Evolutionary conservation across 1,139 yeast genomes (phyloP).

Genomic region (Candida glucosophila): DNA sequence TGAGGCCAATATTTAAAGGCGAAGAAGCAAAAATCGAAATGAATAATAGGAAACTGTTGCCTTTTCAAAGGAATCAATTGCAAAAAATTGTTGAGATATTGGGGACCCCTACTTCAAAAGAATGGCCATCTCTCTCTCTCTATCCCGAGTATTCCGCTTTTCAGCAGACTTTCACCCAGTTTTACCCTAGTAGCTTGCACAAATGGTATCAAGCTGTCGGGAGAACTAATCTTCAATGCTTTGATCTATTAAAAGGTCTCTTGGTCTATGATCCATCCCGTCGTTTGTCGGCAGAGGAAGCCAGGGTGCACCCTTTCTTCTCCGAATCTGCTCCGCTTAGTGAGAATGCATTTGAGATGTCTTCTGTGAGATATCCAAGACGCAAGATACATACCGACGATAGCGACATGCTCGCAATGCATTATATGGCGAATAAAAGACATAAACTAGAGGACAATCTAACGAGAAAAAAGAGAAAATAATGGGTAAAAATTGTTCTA

Average conservation of each 20-base stretch:
- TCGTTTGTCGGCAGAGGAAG: conserved; percentile 56
- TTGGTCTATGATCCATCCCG: conserved; percentile 79
- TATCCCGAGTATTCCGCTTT: conserved; percentile 77
- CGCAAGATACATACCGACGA: conserved; percentile 75
- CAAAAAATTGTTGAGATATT: conserved; percentile 82
- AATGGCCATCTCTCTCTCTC: conserved; percentile 70
- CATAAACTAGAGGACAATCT: conserved; percentile 17
- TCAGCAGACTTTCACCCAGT: conserved; percentile 37
- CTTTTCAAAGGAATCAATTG: conserved; percentile 88
- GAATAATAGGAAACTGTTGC: conserved; percentile 74
- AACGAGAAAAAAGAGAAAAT: too few species aligned
- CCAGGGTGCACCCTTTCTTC: conserved; percentile 70
- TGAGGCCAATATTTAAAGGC: conserved; percentile 92
- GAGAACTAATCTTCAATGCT: conserved; percentile 60
- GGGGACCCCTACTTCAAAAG: conserved; percentile 72
- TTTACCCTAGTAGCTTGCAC: conserved; percentile 58
- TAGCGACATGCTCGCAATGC: conserved; percentile 46
- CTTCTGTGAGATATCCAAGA: conserved; percentile 56
- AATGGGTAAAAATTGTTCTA: too few species aligned
- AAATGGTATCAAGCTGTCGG: conserved; percentile 85
- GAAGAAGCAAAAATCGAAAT: conserved; percentile 92
- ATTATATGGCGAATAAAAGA: conserved; percentile 14
- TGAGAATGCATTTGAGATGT: conserved; percentile 63
- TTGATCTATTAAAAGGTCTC: conserved; percentile 53
- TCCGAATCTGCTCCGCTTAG: conserved; percentile 56